Evolutionary conservation across 257 asterid genomes (phyloP).

Genomic region (Avicennia marina): DNA sequence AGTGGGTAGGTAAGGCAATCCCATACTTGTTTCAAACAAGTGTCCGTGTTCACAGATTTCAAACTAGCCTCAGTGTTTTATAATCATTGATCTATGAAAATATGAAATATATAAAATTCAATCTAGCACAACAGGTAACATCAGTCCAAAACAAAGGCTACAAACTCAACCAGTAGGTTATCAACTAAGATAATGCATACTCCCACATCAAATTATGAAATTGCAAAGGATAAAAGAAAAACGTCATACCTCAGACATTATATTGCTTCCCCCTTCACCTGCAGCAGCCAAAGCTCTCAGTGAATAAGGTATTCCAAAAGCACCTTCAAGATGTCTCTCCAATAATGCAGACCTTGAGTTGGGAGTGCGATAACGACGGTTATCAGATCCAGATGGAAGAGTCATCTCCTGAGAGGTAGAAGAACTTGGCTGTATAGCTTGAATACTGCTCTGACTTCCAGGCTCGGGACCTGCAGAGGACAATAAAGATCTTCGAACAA

Average conservation of each 20-base stretch:
- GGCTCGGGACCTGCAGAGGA: conserved; percentile 46
- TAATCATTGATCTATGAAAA: too few relatives aligned
- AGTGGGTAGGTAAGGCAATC: too few relatives aligned
- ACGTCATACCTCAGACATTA: conserved; percentile 75
- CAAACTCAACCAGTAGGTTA: background rate
- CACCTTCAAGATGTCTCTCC: conserved; percentile 71
- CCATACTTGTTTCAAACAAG: too few relatives aligned
- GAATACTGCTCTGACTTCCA: conserved; percentile 37
- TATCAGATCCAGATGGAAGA: conserved; percentile 40
- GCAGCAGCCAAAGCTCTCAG: conserved; percentile 57
- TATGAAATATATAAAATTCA: too few relatives aligned
- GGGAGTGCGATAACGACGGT: conserved; percentile 39
- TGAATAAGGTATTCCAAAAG: conserved; percentile 61
- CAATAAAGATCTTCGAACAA: conserved; percentile 64
- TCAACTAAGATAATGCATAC: too few relatives aligned
- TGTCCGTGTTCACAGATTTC: too few relatives aligned
- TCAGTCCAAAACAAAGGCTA: background rate
- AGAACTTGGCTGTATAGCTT: conserved; percentile 32
- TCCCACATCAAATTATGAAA: background rate
- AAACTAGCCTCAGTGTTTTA: too few relatives aligned
- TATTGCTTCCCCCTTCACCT: conserved; percentile 70
- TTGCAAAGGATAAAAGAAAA: conserved; percentile 5
- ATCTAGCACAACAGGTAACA: background rate
- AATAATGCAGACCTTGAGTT: conserved; percentile 56
- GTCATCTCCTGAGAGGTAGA: conserved; percentile 33